phyloP scores from a whole-genome alignment of 108 stramenopile genomes.

The Skeletonema potamos region DNA sequence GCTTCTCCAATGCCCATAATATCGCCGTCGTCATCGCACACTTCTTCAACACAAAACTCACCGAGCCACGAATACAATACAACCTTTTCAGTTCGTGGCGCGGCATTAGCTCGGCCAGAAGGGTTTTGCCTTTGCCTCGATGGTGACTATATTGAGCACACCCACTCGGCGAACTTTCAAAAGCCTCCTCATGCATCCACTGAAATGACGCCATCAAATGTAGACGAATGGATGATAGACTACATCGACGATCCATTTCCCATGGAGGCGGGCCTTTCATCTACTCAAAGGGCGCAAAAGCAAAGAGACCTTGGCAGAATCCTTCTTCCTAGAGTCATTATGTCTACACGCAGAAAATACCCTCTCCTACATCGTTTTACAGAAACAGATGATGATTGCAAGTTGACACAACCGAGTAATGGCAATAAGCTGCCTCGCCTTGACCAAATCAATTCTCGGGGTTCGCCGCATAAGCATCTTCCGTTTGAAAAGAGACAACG shows the following conservation, averaged over 20 bases:
- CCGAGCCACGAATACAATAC: constrained; percentile 32
- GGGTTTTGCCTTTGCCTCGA: constrained; percentile 79
- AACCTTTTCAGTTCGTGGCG: constrained; percentile 77
- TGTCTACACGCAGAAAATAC: constrained; percentile 34
- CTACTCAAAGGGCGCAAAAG: constrained; percentile 8
- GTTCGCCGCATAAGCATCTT: constrained; percentile 1
- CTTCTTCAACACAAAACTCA: constrained; percentile 1
- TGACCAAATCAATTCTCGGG: neutral
- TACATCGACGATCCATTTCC: neutral
- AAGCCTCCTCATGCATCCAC: constrained; percentile 3
- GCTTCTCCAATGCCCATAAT: neutral
- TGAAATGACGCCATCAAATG: neutral
- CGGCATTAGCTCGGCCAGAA: constrained; percentile 73
- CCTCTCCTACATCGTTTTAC: constrained; percentile 35
- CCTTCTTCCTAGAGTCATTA: constrained; percentile 31
- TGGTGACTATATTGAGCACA: constrained; percentile 23
- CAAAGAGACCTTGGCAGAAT: constrained; percentile 11
- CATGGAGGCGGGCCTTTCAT: neutral
- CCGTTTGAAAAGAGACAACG: constrained; percentile 43
- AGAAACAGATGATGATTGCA: constrained; percentile 19
- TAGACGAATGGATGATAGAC: constrained; percentile 32
- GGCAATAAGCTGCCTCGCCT: neutral
- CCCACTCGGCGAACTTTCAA: constrained; percentile 1
- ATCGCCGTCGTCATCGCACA: constrained; percentile 2
- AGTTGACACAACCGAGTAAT: neutral